Evolutionary conservation across 2,329 filamentous ascomycete genomes (phyloP).

Genomic region (Colletotrichum zoysiae): DNA sequence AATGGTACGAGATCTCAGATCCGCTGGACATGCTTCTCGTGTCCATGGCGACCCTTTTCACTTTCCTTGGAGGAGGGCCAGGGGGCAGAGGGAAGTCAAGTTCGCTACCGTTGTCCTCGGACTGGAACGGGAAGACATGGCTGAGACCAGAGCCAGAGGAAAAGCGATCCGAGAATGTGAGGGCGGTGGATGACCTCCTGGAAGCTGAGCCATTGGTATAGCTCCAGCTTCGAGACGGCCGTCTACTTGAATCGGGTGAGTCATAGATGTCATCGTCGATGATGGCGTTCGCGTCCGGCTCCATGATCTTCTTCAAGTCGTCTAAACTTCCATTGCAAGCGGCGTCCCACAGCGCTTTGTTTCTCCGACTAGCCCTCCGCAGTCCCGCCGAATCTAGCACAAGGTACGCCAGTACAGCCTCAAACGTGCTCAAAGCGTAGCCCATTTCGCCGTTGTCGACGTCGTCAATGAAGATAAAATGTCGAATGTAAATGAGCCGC

Average conservation of each 20-base stretch:
- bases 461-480: constrained; percentile 98
- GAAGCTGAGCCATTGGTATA: constrained; percentile 59
- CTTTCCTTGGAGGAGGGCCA: constrained; percentile 59
- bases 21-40: constrained; percentile 88
- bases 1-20: constrained; percentile 86
- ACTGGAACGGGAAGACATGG: constrained; percentile 93
- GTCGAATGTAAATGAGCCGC: constrained; percentile 91
- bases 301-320: constrained; percentile 82
- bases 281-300: constrained; percentile 70
- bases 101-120: constrained; percentile 45
- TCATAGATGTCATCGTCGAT: constrained; percentile 60
- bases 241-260: constrained; percentile 55
- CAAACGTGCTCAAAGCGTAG: constrained; percentile 95
- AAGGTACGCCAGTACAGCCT: constrained; percentile 92
- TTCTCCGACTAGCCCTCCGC: constrained; percentile 86
- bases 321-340: constrained; percentile 81
- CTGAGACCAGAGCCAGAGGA: constrained; percentile 72
- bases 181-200: constrained; percentile 56
- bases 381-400: constrained; percentile 84
- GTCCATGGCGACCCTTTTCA: constrained; percentile 90
- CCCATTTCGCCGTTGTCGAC: constrained; percentile 97
- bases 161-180: constrained; percentile 62
- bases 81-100: constrained; percentile 46
- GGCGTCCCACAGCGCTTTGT: constrained; percentile 89
- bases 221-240: constrained; percentile 62